These are phyloP conservation scores for Ananas comosus DNA, from an alignment of 176 grass and related monocot genomes.

Conservation along the genomic window DNA sequence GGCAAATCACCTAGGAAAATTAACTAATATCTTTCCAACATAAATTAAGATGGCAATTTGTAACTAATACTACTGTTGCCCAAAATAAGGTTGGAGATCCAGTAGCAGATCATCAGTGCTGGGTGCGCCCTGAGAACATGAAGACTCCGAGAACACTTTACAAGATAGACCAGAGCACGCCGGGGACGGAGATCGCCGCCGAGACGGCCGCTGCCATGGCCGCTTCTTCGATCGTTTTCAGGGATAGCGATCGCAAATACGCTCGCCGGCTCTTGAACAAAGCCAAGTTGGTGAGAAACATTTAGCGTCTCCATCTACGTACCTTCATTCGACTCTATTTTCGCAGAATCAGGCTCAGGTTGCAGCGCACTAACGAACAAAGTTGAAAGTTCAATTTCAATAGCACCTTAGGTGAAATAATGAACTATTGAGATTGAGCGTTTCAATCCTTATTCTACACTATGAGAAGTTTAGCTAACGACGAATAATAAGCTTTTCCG, in stretches of 20 bases:
- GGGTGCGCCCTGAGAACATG: constrained; percentile 96
- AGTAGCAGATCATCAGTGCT: constrained; percentile 68
- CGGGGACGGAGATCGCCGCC: constrained; percentile 84
- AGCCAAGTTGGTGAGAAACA: constrained; percentile 59
- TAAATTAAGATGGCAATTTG: too few relatives aligned
- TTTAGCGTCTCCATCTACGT: background rate
- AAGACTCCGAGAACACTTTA: constrained; percentile 66
- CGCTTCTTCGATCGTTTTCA: constrained; percentile 65
- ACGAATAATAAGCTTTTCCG: too few relatives aligned
- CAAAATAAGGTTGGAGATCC: constrained; percentile 64
- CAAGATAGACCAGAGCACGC: constrained; percentile 54
- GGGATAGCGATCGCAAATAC: constrained; percentile 34
- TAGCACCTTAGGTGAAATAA: too few relatives aligned
- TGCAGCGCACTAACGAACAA: too few relatives aligned
- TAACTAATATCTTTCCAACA: too few relatives aligned
- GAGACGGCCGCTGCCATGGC: constrained; percentile 88
- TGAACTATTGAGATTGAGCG: too few relatives aligned
- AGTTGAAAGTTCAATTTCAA: too few relatives aligned
- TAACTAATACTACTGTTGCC: background rate
- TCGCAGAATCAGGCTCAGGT: too few relatives aligned
- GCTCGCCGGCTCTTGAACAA: constrained; percentile 70
- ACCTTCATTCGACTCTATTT: background rate
- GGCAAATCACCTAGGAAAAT: too few relatives aligned
- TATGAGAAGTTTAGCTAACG: too few relatives aligned
- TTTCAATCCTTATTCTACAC: too few relatives aligned